Evolutionary conservation across 2,329 filamentous ascomycete genomes (phyloP), one percentile per base, ranked within the genome.

Genomic region (Cordyceps javanica): DNA sequence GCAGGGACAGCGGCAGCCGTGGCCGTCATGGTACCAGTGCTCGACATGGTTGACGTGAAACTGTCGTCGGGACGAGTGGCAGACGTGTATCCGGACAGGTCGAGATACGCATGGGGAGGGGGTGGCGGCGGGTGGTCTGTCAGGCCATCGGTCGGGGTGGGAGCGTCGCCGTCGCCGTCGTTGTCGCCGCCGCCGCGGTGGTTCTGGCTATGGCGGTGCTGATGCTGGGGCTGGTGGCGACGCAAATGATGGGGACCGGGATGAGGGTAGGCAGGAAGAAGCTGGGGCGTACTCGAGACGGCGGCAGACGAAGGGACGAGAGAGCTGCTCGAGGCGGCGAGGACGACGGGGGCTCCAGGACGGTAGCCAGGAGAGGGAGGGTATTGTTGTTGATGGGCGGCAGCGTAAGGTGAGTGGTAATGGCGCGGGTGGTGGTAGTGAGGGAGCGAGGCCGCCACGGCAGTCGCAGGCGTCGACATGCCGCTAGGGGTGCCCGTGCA

Each of bases 401-500:
- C 71, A 62, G 76, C 71, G 63, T 78, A 73, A 60, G 77, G 79
- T 48, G 80, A 69, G 67, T 84, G 82, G 68, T 83, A 79, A 68
- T 86, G 86, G 76, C 86, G 85, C 66, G 81, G 76, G 67, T 83
- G 85, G 75, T 84, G 84, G 75, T 84, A 85, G 67, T 82, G 83
- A 70, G 86, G 85, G 69, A 90, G 79, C 64, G 86, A 88, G 68
- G 86, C 86, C 28, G 46, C 45, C 71, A 87, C 88, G 67, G 86
- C 87, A 68, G 86, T 88, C 61, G 88, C 90, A 65, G 89, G 89
- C 65, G 89, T 91, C 79, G 89, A 92, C 89, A 93, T 92, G 67
- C 62, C 57, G 54, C 53, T 36, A 46, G 53, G 30, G 42, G 32
- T 39, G 42, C n/a, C 26, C 32, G 10, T 48, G 42, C 53, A 48